Evolutionary conservation across 768 basidiomycete species (phyloP), one percentile per base, ranked within the genome.

Genomic region (Suillus weaverae): DNA sequence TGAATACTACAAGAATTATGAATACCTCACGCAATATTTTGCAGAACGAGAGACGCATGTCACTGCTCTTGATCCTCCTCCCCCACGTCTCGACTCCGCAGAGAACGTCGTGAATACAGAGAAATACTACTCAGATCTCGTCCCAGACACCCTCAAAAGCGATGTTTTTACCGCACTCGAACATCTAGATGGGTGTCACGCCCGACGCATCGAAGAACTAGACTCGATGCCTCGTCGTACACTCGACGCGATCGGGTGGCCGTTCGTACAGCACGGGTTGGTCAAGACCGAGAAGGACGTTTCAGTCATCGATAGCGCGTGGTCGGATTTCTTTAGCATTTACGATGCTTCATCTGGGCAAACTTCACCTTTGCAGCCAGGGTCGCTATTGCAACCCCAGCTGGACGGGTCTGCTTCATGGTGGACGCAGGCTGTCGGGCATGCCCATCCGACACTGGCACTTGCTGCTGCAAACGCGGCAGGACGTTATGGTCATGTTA

Each of bases 351-450:
- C 73, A 67, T 44, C 70, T 62, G 59, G 54, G 30, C 39, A 64
- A 36, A 36, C 72, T 1, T 62, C 73, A 36, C 33, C 72, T 2
- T 63, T 73, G 61, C 33, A 67, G 56, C 10, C 61, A 35, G 55
- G 53, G 60, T 86, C 76, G 62, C 81, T 80, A 62, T 78, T 83
- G 69, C 84, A 81, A 60, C 83, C 87, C 6, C 87, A 92, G 68
- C 86, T 95, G 68, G 96, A 98, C 71, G 90, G 92, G 5, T 97
- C 96, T 0, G 97, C 96, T 0, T 97, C 95, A 13, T 98, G 97
- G 97, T 99, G 97, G 95, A 99, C 95, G 0, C 97, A 99, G 76
- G 85, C 90, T 0, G 77, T 97, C 46, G 97, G 96, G 0, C 97
- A 98, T 70, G 89, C 86, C 0, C 79, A 90, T 68, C 85, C 92